phyloP scores from a whole-genome alignment of 371 early-diverging fungal genomes.

The Apophysomyces variabilis region DNA sequence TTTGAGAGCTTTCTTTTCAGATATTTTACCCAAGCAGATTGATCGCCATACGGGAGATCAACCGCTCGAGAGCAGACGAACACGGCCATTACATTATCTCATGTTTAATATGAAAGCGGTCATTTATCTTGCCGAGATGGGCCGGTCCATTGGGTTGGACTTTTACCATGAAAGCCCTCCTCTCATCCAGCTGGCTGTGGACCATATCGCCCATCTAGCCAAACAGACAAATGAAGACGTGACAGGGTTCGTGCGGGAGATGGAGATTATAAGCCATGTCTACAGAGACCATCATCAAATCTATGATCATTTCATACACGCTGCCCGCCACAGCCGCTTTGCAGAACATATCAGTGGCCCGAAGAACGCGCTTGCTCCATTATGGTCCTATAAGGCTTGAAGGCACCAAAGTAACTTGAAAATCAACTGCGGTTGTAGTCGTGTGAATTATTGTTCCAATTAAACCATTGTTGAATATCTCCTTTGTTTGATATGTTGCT shows the following conservation, averaged over 20 bases:
- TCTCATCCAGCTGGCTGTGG: slow-evolving; percentile 27
- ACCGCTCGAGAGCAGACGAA: slow-evolving; percentile 37
- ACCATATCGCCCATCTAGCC: slow-evolving; percentile 23
- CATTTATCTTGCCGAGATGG: slow-evolving; percentile 28
- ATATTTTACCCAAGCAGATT: slow-evolving; percentile 30
- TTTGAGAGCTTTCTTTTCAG: slow-evolving; percentile 22
- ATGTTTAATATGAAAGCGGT: slow-evolving; percentile 49
- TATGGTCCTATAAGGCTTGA: slow-evolving; percentile 25
- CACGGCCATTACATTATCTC: slow-evolving; percentile 45
- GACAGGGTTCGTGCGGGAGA: slow-evolving; percentile 34
- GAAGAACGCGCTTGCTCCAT: slow-evolving; percentile 29
- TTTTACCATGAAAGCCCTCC: slow-evolving; percentile 14
- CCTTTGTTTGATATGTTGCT: too few relatives aligned
- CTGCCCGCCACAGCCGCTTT: slow-evolving; percentile 23
- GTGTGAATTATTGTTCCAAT: too few relatives aligned
- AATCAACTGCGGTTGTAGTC: too few relatives aligned
- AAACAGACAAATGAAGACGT: slow-evolving; percentile 29
- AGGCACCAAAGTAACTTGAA: too few relatives aligned
- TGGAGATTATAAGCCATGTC: slow-evolving; percentile 22
- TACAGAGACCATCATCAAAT: slow-evolving; percentile 18
- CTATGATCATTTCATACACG: slow-evolving; percentile 23
- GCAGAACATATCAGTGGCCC: slow-evolving; percentile 34
- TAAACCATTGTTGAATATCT: too few relatives aligned
- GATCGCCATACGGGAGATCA: slow-evolving; percentile 41
- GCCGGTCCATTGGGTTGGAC: slow-evolving; percentile 18